These are phyloP conservation scores for Trichopus zeylanicus DNA, from an alignment of 116 monocot species.

Conservation along the genomic window DNA sequence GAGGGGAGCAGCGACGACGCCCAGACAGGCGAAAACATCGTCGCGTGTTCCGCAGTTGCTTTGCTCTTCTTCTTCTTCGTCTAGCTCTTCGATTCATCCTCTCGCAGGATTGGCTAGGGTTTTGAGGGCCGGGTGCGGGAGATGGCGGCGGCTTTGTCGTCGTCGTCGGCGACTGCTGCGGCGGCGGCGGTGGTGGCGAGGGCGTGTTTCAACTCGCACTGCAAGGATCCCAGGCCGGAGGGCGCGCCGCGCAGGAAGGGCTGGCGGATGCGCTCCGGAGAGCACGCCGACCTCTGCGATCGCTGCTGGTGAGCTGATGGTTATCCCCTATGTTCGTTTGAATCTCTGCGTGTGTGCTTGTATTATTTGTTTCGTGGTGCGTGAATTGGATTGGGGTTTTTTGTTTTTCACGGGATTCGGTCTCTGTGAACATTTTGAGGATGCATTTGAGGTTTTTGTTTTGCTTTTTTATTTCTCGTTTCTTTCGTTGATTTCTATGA, in stretches of 20 bases:
- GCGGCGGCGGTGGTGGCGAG: constrained; percentile 2
- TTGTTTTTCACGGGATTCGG: background rate
- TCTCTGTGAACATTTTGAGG: background rate
- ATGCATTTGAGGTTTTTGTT: background rate
- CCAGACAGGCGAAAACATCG: background rate
- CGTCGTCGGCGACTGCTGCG: constrained; percentile 7
- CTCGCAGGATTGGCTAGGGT: too few species aligned
- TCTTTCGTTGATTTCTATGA: background rate
- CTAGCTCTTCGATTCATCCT: background rate
- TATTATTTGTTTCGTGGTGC: background rate
- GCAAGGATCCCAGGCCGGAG: constrained; percentile 42
- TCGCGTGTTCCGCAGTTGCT: background rate
- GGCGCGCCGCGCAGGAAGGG: constrained; percentile 22
- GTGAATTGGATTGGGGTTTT: background rate
- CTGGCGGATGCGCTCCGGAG: constrained; percentile 51
- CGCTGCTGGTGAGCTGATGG: constrained; percentile 38
- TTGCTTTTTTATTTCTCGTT: background rate
- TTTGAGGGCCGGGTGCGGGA: too few species aligned
- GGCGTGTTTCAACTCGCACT: constrained; percentile 48
- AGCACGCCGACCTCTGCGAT: constrained; percentile 60
- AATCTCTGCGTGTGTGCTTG: background rate
- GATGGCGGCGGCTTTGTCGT: background rate
- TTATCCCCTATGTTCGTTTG: background rate
- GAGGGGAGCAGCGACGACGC: constrained; percentile 1
- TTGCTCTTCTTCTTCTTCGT: background rate